phyloP scores from a whole-genome alignment of 305 asterid genomes.

The Striga hermonthica region DNA sequence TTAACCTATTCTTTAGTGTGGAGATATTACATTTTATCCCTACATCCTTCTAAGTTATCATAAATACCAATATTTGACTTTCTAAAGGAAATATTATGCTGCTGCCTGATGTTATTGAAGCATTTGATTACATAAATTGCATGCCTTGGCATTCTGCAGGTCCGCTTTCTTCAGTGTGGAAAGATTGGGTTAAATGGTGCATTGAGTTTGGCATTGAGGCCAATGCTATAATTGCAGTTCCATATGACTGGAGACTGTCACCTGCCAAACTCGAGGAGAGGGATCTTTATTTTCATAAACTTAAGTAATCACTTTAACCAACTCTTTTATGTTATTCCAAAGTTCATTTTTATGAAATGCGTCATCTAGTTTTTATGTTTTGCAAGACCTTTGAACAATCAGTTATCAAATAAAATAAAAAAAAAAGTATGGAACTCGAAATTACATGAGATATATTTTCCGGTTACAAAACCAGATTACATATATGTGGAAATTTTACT shows the following conservation, averaged over 20 bases:
- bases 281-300: slow-evolving; percentile 95
- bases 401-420: no score
- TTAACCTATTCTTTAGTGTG: slow-evolving; percentile 22
- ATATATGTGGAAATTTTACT: slow-evolving; percentile 12
- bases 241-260: slow-evolving; percentile 96
- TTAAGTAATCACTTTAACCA: slow-evolving; percentile 52
- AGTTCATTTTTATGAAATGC: slow-evolving; percentile 14
- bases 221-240: slow-evolving; percentile 90
- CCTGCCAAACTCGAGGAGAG: slow-evolving; percentile 98
- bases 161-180: slow-evolving; percentile 99
- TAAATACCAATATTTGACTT: slow-evolving; percentile 16
- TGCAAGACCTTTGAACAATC: not conserved
- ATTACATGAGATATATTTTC: slow-evolving; percentile 1
- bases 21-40: slow-evolving; percentile 9
- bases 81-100: slow-evolving; percentile 10
- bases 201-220: slow-evolving; percentile 98
- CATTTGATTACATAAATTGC: slow-evolving; percentile 30
- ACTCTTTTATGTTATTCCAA: slow-evolving; percentile 20
- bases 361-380: slow-evolving; percentile 16
- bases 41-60: slow-evolving; percentile 12
- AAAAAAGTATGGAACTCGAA: not conserved
- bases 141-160: slow-evolving; percentile 50
- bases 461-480: slow-evolving; percentile 7
- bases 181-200: slow-evolving; percentile 99
- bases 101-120: slow-evolving; percentile 24